Percentiles rank a stretch among this genome's conserved stretches.
Evolutionary conservation across 108 stramenopile species (phyloP).

Genomic region (Licmophora abbreviata): DNA sequence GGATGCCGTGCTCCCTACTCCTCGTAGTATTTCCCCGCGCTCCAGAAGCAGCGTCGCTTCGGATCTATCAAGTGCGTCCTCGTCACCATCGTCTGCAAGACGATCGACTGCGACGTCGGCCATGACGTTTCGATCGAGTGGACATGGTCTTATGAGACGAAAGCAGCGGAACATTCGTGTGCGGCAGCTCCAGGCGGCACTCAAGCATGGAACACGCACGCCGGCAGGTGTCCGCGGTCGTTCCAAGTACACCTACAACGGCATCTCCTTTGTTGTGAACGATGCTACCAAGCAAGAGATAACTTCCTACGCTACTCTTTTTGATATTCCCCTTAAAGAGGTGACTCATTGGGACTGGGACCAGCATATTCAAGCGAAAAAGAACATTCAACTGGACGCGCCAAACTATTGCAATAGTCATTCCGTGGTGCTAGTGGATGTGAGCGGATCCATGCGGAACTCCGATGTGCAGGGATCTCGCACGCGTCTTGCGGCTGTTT

Average conservation of each 20-base stretch:
- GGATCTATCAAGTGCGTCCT: no score
- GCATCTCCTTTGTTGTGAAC: neutral
- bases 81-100: no score
- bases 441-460: slow-evolving; percentile 32
- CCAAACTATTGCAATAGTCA: no score
- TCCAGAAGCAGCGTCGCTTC: no score
- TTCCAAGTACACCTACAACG: neutral
- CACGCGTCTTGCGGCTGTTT: slow-evolving; percentile 32
- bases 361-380: no score
- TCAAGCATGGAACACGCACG: neutral
- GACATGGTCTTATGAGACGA: slow-evolving; percentile 1
- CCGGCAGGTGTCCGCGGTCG: neutral
- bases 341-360: no score
- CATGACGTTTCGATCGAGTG: neutral
- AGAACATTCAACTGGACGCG: no score
- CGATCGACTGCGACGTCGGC: no score
- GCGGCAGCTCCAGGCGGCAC: neutral
- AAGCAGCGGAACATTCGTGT: neutral
- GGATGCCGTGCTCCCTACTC: no score
- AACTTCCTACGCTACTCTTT: neutral
- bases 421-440: slow-evolving; percentile 46
- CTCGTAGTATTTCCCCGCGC: no score
- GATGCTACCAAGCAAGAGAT: neutral
- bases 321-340: no score
- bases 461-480: slow-evolving; percentile 33